Evolutionary conservation across 1,284 basidiomycete genomes (phyloP), one percentile per base, ranked within the genome.

Genomic region (Fomes fomentarius): DNA sequence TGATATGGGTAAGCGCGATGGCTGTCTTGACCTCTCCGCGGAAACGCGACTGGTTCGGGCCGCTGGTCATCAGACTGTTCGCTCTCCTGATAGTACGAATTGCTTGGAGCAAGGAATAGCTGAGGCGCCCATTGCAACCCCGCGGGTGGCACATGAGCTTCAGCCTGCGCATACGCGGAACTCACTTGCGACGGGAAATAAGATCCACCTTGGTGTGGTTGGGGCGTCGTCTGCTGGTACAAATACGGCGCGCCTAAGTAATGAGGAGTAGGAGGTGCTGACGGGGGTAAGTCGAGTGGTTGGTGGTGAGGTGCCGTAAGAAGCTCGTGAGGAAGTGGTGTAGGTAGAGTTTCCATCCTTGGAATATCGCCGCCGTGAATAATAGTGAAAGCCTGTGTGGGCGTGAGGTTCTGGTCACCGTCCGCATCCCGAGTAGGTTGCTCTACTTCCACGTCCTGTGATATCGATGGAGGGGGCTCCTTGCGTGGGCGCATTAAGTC

Each of bases 401-500:
- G 62, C n/a, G 64, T 63, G 26, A 48, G 25, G 31, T 56, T 57
- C 33, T 58, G 56, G 26, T 59, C 55, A 7, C 48, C 52, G 10
- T 39, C 45, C 21, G 54, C 40, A 30, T 61, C 58, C 19, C 37
- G 54, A 17, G 43, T 42, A 19, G 35, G 45, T 12, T 45, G 22
- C 9, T 31, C 30, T 12, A 34, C 40, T 25, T 33, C 40, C n/a
- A 34, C 51, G 8, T 28, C 19, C 39, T 52, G 4, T 40, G 5
- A 28, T 12, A 31, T 19, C 11, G 35, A 17, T 17, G 57, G 61
- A 8, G 56, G 53, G 42, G 44, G 71, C 65, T 75, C 69, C 50
- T 71, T 77, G 60, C 72, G 76, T 1, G 84, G 90, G 30, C 85
- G 80, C 77, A 96, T 89, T 60, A 97, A 74, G 68, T 94, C 92